These are phyloP conservation scores for Rhododendron griersonianum DNA, from an alignment of 148 eudicot genomes.

Conservation along the genomic window DNA sequence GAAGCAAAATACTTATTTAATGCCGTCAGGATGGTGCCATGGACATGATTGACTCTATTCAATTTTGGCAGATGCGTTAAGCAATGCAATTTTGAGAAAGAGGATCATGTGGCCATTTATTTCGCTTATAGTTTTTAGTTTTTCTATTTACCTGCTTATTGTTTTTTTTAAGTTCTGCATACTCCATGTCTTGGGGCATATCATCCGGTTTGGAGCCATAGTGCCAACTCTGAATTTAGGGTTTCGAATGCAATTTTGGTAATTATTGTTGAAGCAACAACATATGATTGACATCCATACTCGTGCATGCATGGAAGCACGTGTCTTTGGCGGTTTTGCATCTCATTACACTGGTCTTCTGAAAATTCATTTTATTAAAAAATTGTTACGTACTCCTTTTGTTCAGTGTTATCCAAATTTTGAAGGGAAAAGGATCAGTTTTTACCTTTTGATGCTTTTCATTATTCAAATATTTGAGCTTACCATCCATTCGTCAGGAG, in stretches of 20 bases:
- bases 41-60: background rate
- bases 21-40: background rate
- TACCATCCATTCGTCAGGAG: background rate
- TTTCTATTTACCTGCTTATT: background rate
- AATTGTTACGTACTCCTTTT: background rate
- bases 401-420: background rate
- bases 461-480: background rate
- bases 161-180: background rate
- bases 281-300: background rate
- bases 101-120: background rate
- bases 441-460: background rate
- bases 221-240: background rate
- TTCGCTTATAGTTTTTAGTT: background rate
- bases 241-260: background rate
- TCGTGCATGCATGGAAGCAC: background rate
- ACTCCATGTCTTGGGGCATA: background rate
- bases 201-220: background rate
- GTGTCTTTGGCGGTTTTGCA: too few species aligned
- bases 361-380: background rate
- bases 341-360: background rate
- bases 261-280: background rate
- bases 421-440: background rate
- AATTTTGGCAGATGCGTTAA: background rate
- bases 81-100: background rate
- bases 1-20: background rate